Evolutionary conservation across 192 early-diverging fungal species (phyloP).

Genomic region (Backusella circina): DNA sequence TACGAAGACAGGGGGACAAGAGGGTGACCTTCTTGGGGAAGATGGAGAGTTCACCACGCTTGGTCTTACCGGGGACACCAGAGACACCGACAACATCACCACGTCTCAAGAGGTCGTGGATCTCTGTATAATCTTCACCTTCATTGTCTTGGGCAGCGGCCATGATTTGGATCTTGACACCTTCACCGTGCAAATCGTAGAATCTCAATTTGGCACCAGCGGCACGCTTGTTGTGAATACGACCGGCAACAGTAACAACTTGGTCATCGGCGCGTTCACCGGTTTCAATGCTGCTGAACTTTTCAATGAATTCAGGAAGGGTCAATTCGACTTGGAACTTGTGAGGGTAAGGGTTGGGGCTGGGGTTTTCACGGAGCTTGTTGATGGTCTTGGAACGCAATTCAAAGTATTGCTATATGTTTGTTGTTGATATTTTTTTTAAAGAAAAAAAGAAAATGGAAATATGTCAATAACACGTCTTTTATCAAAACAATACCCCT

Average conservation of each 20-base stretch:
- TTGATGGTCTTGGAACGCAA: constrained; percentile 83
- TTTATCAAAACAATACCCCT: constrained; percentile 36
- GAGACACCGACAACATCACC: constrained; percentile 96
- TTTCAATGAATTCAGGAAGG: constrained; percentile 82
- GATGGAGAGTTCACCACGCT: constrained; percentile 94
- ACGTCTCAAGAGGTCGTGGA: constrained; percentile 81
- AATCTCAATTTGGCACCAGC: constrained; percentile 89
- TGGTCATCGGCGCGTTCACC: constrained; percentile 68
- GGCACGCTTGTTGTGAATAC: constrained; percentile 95
- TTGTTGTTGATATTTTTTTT: constrained; percentile 58
- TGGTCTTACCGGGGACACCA: constrained; percentile 89
- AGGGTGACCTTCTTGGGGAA: constrained; percentile 85
- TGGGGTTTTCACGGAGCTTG: constrained; percentile 75
- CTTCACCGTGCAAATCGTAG: constrained; percentile 94
- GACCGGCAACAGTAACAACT: constrained; percentile 79
- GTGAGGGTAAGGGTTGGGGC: constrained; percentile 95
- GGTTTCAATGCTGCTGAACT: constrained; percentile 66
- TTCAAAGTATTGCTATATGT: constrained; percentile 89
- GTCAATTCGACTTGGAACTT: constrained; percentile 93
- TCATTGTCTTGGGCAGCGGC: constrained; percentile 69
- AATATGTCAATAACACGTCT: not conserved
- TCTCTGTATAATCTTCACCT: constrained; percentile 66
- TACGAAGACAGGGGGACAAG: constrained; percentile 92
- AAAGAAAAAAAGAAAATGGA: constrained; percentile 38
- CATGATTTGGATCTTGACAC: constrained; percentile 93